Base-by-base conservation (phyloP, 805 yeast genomes). In the Saccharomycopsis fodiens region DNA sequence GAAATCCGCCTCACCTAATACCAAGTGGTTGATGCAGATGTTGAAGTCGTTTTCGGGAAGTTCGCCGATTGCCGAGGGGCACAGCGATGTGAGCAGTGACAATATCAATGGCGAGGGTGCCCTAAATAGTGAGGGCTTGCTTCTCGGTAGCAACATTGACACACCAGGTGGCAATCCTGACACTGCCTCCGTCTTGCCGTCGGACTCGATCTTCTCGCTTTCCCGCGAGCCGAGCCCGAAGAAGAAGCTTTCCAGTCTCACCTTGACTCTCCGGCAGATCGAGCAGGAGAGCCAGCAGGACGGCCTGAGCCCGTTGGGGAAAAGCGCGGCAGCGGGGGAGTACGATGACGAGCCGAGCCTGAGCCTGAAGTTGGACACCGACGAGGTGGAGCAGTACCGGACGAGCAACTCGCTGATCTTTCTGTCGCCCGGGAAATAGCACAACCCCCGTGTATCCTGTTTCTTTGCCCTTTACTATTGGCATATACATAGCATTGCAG, bases 11-110 rank as follows among this genome's bases (percentile, higher is more conserved):
- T 44, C 46, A 10, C 46, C 46, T 10, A 44, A 44, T 20, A 37
- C 46, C 21, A 44, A 44, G 25, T 44, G 46, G 46, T 22, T 44
- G 15, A 39, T 29, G 17, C 36, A 38, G 17, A 44, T 44, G 23
- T 19, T 44, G 4, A 37, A 44, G n/a, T 17, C 42, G 10, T 23
- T 44, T 5, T 16, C 31, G 5, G 27, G 42, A 12, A 38, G 34
- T n/a, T 39, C 46, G 6, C 46, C 46, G 19, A 12, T n/a, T 27
- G 8, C 10, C 19, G 20, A 13, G 36, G 4, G 23, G 4, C 6
- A 10, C 17, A n/a, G n/a, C n/a, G n/a, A n/a, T n/a, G n/a, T n/a
- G n/a, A n/a, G n/a, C n/a, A n/a, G n/a, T n/a, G n/a, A n/a, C n/a
- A n/a, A n/a, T n/a, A n/a, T n/a, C n/a, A n/a, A 29, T 35, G 21